These are phyloP conservation scores for Eruca vesicaria DNA, from an alignment of 441 rosid species.

Conservation along the genomic window DNA sequence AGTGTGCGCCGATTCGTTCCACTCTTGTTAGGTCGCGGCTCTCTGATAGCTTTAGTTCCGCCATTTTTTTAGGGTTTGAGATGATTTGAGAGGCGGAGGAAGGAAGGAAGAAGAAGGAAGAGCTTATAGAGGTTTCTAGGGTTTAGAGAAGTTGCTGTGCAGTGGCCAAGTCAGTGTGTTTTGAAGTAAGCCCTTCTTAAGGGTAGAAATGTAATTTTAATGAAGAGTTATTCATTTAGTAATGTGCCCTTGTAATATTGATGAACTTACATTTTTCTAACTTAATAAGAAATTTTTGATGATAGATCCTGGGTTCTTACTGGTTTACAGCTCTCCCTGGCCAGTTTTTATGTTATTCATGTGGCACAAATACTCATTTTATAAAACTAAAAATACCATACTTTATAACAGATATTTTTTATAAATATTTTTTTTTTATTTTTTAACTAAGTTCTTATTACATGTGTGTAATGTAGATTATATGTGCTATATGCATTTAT, in stretches of 20 bases:
- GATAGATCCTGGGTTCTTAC: neutral
- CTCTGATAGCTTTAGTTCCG: slow-evolving; percentile 73
- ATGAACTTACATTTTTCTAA: neutral
- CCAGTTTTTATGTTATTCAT: too few species aligned
- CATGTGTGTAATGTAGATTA: too few species aligned
- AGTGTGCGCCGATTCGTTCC: slow-evolving; percentile 90
- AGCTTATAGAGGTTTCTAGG: slow-evolving; percentile 24
- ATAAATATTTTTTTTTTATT: too few species aligned
- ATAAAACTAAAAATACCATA: too few species aligned
- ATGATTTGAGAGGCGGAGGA: slow-evolving; percentile 10
- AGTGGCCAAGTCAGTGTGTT: too few species aligned
- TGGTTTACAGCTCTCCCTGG: slow-evolving; percentile 21
- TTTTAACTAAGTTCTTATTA: too few species aligned
- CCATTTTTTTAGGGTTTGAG: slow-evolving; percentile 42
- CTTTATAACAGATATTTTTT: too few species aligned
- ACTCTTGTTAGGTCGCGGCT: slow-evolving; percentile 81
- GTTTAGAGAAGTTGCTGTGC: slow-evolving; percentile 8
- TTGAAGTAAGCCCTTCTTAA: neutral
- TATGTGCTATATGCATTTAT: too few species aligned
- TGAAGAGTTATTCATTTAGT: neutral
- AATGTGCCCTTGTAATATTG: slow-evolving; percentile 10
- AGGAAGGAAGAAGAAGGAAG: neutral
- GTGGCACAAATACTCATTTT: too few species aligned
- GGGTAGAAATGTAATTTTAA: neutral
- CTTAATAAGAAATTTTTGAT: neutral